These are phyloP conservation scores for Aspergillus ibericus DNA, from an alignment of 2,329 filamentous ascomycete genomes.

Conservation along the genomic window DNA sequence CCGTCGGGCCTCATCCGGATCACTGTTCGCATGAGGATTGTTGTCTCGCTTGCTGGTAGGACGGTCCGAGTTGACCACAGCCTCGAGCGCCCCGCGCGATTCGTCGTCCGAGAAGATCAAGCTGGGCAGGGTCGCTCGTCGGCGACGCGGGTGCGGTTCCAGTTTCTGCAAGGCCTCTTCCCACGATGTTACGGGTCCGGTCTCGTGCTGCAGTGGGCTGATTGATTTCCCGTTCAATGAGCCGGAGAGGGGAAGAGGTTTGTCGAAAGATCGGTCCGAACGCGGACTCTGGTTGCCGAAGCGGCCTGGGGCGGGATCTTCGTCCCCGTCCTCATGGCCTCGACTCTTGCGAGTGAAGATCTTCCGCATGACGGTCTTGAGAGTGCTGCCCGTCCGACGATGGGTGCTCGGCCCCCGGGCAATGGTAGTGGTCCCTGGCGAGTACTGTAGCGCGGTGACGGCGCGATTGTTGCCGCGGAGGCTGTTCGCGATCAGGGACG, in stretches of 20 bases:
- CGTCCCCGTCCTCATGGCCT: conserved; percentile 29
- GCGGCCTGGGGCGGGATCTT: conserved; percentile 22
- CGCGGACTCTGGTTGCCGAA: conserved; percentile 13
- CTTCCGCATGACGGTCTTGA: conserved; percentile 48
- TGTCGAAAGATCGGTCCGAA: conserved; percentile 9
- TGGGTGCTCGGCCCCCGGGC: conserved; percentile 29
- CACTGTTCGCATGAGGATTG: conserved; percentile 14
- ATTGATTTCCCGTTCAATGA: conserved; percentile 26
- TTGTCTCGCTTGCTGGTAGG: conserved; percentile 9
- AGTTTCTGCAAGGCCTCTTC: conserved; percentile 23
- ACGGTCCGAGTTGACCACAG: conserved; percentile 23
- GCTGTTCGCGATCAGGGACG: conserved; percentile 15
- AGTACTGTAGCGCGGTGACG: conserved; percentile 19
- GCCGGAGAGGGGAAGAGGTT: conserved; percentile 26
- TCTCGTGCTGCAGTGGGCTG: conserved; percentile 24
- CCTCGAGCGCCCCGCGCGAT: conserved; percentile 31
- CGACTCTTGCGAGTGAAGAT: conserved; percentile 43
- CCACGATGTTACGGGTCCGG: conserved; percentile 20
- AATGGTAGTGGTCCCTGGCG: conserved; percentile 23
- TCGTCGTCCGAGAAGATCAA: conserved; percentile 45
- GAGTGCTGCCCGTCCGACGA: conserved; percentile 42
- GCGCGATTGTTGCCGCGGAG: conserved; percentile 15
- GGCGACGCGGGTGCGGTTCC: conserved; percentile 26
- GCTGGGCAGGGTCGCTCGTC: conserved; percentile 48
- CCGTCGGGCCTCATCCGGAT: conserved; percentile 20